Evolutionary conservation across 2,329 filamentous ascomycete genomes (phyloP).

Genomic region (Fusarium avenaceum): DNA sequence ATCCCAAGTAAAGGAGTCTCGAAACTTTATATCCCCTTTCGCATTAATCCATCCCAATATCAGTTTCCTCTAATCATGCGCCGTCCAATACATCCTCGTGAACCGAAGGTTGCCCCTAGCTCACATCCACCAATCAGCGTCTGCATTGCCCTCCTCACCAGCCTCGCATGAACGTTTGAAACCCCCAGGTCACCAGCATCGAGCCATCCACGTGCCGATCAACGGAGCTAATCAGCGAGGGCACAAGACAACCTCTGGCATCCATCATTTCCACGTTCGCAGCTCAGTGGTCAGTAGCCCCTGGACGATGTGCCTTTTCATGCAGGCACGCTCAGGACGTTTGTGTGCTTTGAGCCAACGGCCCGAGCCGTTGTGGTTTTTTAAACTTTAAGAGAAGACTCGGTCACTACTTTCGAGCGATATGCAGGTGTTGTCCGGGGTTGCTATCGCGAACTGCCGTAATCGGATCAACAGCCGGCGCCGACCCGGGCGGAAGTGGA

Average conservation of each 20-base stretch:
- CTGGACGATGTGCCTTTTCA: slow-evolving; percentile 8
- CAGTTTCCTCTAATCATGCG: slow-evolving; percentile 37
- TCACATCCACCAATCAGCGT: slow-evolving; percentile 37
- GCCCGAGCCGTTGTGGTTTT: slow-evolving; percentile 30
- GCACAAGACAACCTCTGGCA: slow-evolving; percentile 9
- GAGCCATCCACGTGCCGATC: slow-evolving; percentile 42
- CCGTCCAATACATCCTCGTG: slow-evolving; percentile 37
- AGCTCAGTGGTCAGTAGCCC: slow-evolving; percentile 29
- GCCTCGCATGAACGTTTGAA: slow-evolving; percentile 37
- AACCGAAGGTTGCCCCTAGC: slow-evolving; percentile 11
- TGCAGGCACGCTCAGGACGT: slow-evolving; percentile 13
- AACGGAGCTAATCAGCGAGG: slow-evolving; percentile 25
- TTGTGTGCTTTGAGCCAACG: slow-evolving; percentile 32
- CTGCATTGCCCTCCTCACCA: slow-evolving; percentile 15
- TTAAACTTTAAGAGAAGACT: slow-evolving; percentile 1
- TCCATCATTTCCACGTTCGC: slow-evolving; percentile 34
- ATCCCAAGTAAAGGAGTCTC: slow-evolving; percentile 1
- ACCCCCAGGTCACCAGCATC: slow-evolving; percentile 34
- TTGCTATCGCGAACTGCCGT: slow-evolving; percentile 28
- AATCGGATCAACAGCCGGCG: slow-evolving; percentile 36
- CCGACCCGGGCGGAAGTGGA: slow-evolving; percentile 30
- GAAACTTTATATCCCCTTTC: slow-evolving; percentile 31
- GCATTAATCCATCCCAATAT: slow-evolving; percentile 42
- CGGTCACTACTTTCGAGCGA: slow-evolving; percentile 30
- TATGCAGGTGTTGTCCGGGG: slow-evolving; percentile 3